phyloP scores from a whole-genome alignment of 805 yeast species.

The Candida boleticola region DNA sequence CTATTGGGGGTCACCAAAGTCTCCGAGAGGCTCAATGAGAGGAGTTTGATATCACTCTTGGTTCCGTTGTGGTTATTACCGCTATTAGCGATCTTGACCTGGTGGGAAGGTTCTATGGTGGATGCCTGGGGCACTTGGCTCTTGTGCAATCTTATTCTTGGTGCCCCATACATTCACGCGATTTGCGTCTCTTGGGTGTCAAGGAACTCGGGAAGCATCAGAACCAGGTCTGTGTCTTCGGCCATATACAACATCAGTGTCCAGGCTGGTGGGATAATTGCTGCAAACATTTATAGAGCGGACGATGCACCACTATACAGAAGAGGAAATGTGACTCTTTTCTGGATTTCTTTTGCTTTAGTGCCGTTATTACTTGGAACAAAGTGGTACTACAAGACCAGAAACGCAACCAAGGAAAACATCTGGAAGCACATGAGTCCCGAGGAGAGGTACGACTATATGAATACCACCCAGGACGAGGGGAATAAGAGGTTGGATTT shows the following conservation, averaged over 20 bases:
- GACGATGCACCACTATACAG: constrained; percentile 27
- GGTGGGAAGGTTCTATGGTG: constrained; percentile 40
- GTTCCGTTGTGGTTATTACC: constrained; percentile 33
- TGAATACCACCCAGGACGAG: constrained; percentile 15
- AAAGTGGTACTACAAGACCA: constrained; percentile 21
- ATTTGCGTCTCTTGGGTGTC: constrained; percentile 29
- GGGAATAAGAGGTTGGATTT: constrained; percentile 26
- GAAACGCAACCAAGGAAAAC: constrained; percentile 16
- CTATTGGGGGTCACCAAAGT: constrained; percentile 19
- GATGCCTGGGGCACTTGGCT: constrained; percentile 44
- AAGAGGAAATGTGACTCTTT: constrained; percentile 24
- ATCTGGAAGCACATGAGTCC: constrained; percentile 18
- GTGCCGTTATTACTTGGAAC: constrained; percentile 19
- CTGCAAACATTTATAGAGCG: constrained; percentile 23
- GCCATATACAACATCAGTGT: constrained; percentile 26
- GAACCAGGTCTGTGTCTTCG: constrained; percentile 26
- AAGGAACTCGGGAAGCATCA: constrained; percentile 22
- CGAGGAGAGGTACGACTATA: constrained; percentile 18
- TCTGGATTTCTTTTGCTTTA: constrained; percentile 17
- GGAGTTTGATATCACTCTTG: constrained; percentile 22
- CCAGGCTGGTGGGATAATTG: constrained; percentile 23
- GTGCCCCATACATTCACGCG: constrained; percentile 22
- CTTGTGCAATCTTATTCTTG: constrained; percentile 25
- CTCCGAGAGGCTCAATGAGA: constrained; percentile 20
- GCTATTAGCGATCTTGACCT: constrained; percentile 29